phyloP scores from a whole-genome alignment of 2,329 filamentous ascomycete genomes.

The Penicillium sp. region DNA sequence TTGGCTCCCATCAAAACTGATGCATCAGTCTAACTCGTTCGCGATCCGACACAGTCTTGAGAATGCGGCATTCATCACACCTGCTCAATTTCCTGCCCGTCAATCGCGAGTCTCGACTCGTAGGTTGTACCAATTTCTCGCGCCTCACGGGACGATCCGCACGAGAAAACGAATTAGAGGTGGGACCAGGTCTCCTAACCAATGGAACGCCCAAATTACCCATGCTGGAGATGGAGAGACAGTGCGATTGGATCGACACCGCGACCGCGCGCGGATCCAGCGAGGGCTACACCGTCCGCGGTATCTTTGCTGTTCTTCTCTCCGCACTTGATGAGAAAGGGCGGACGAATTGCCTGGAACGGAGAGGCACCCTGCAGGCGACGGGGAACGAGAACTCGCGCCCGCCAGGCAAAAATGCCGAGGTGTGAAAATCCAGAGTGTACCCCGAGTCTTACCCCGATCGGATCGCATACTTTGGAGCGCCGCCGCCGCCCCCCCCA shows the following conservation, averaged over 20 bases:
- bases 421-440: background rate
- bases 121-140: background rate
- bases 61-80: background rate
- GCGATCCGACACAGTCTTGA: background rate
- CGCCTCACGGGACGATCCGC: conserved; percentile 9
- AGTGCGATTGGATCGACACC: background rate
- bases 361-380: background rate
- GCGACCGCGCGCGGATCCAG: conserved; percentile 1
- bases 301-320: background rate
- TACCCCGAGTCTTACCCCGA: conserved; percentile 1
- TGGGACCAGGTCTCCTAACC: conserved; percentile 3
- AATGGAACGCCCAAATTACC: background rate
- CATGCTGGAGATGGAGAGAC: background rate
- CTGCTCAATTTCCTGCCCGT: no score
- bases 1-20: background rate
- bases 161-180: conserved; percentile 3
- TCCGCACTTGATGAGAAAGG: background rate
- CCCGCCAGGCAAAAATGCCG: background rate
- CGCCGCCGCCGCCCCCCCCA: conserved; percentile 1
- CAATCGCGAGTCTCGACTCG: no score
- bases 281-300: background rate
- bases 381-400: background rate
- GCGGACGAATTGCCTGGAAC: background rate
- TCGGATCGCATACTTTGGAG: conserved; percentile 1
- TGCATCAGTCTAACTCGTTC: background rate